A percentile compares a stretch with the other conserved stretches of the same genome.
Conservation (phyloP, 805 yeast genomes). For the Sugiyamaella valdiviana region DNA sequence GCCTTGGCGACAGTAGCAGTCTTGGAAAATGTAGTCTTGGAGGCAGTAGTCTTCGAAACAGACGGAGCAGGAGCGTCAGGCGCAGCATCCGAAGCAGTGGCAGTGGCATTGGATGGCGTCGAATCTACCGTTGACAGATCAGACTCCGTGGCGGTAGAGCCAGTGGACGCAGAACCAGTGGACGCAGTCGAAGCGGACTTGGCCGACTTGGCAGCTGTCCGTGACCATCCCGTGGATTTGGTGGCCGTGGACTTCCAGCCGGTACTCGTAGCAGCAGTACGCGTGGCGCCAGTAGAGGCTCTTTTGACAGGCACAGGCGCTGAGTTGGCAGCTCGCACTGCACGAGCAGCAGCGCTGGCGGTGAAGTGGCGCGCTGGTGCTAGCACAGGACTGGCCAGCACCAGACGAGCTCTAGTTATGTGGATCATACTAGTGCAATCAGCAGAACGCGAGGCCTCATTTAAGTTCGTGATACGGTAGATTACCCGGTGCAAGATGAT, state of each 20-base stretch:
- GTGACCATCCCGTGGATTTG: neutral
- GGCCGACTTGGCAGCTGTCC: neutral
- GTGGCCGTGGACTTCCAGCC: neutral
- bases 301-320: neutral
- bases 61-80: neutral
- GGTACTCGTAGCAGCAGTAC: neutral
- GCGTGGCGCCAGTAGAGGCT: neutral
- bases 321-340: neutral
- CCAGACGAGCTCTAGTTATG: neutral
- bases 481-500: too few species aligned
- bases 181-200: neutral
- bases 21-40: too few species aligned
- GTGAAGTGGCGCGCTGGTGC: neutral
- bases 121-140: neutral
- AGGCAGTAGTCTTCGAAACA: neutral
- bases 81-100: neutral
- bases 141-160: neutral
- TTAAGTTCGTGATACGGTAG: too few species aligned
- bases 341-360: neutral
- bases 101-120: neutral
- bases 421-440: too few species aligned
- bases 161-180: neutral
- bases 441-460: too few species aligned
- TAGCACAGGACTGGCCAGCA: neutral
- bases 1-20: neutral